phyloP scores from a whole-genome alignment of 108 stramenopile genomes.

The Skeletonema tropicum region DNA sequence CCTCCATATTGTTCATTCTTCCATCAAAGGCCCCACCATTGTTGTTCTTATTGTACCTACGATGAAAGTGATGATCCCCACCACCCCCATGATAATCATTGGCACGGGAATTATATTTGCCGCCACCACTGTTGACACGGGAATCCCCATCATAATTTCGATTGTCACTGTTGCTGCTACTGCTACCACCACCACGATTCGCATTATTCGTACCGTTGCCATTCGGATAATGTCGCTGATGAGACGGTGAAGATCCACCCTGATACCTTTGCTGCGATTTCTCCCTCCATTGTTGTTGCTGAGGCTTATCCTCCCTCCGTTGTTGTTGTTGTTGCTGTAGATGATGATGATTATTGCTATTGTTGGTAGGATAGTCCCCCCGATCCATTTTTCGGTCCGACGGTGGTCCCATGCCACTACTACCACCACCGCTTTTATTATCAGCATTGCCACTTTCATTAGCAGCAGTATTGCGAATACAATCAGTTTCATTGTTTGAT shows the following conservation, averaged over 20 bases:
- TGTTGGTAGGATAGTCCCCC: background rate
- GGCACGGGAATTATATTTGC: background rate
- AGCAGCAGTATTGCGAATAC: background rate
- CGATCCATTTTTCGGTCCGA: background rate
- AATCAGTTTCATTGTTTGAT: background rate
- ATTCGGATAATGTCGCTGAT: background rate
- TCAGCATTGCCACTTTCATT: background rate
- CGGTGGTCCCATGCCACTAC: background rate
- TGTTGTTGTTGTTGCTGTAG: background rate
- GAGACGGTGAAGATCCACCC: background rate
- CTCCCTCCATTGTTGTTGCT: background rate
- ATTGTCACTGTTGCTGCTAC: constrained; percentile 16
- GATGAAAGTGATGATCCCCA: background rate
- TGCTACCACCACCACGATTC: constrained; percentile 8
- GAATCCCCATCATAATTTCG: constrained; percentile 22
- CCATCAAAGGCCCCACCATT: too few relatives aligned
- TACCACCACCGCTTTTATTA: background rate
- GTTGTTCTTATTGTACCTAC: background rate
- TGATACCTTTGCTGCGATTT: background rate
- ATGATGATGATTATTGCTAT: background rate
- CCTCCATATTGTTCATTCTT: background rate
- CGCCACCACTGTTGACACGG: constrained; percentile 12
- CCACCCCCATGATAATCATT: background rate
- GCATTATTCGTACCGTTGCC: constrained; percentile 37
- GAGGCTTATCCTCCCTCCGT: too few relatives aligned